Evolutionary conservation across 495 filamentous ascomycete genomes (phyloP), one percentile per base, ranked within the genome.

Genomic region (Thozetella sp.): DNA sequence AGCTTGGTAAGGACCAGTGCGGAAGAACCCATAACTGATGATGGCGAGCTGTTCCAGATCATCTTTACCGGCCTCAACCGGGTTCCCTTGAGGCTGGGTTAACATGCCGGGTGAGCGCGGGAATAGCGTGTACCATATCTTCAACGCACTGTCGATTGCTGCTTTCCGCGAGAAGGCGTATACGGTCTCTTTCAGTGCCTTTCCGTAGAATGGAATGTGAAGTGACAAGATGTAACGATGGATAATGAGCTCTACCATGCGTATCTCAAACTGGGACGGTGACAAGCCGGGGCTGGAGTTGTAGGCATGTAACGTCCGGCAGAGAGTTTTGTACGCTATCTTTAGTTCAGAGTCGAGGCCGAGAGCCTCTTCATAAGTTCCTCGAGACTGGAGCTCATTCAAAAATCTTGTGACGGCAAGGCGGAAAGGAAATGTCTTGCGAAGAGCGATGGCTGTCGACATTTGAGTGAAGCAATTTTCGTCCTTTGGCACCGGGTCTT

Each of bases 161-260:
- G 68, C 64, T 50, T 67, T 81, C 2, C 81, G 67, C 1, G 83
- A 83, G 52, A 77, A 87, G 1, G 82, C 79, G 51, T 80, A 85
- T 0, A 71, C 55, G 1, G 70, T 63, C 20, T 83, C 77, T 1
- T 59, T 60, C 22, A 81, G 58, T 0, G 72, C 63, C 10, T 62
- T 56, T 1, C 56, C 60, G 26, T 67, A 62, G 57, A 76, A 86
- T 17, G 83, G 83, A 11, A 78, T 58, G 64, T 87, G 84, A 1
- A 86, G 63, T 0, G 76, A 63, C 9, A 72, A 60, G 3, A 86
- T 67, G 57, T 80, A 80, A 15, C 74, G 77, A 22, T 74, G 74
- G 25, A 83, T 63, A 17, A 82, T 54, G 40, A 80, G 68, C 48
- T 86, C 79, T 1, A 83, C 53, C 1, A 67, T 25, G 2, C 71